Base-by-base conservation (phyloP, 192 early-diverging fungal genomes). In the Coemansia umbellata region DNA sequence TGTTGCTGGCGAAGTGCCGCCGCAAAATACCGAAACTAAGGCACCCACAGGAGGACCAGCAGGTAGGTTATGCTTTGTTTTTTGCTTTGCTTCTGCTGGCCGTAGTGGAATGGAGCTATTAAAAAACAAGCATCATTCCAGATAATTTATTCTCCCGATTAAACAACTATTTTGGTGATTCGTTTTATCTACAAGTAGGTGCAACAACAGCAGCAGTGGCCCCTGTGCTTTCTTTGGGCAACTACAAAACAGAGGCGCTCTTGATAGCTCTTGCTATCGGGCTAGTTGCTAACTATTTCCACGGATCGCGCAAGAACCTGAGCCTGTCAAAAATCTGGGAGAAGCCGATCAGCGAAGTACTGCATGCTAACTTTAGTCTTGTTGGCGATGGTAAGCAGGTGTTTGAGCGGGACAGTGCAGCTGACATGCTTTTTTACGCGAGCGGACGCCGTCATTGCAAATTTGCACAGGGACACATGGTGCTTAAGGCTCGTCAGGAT, bases 341-440 rank as follows among this genome's bases (percentile, higher is more conserved):
- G 55, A 13, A 22, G 27, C 60, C 72, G 28, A 63, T 80, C 31
- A 48, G 50, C 28, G 58, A 66, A 9, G 66, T 57, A 5, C 47
- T 85, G 64, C 69, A 74, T n/a, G 56, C 60, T 0, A 86, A 93
- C 60, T 93, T 91, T 74, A 69, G 85, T 14, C 69, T 78, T 21
- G 81, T 93, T 15, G 89, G 89, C 26, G 79, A 86, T 51, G 81
- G 81, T 2, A 55, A 37, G 36, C 63, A 45, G 68, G 70, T 63
- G 59, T 61, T 47, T 48, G 68, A 71, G 59, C 60, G 81, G 52
- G 91, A 93, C 62, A 86, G 85, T 31, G 85, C 89, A 4, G 43
- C 81, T 1, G 85, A 91, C 53, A 86, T 82, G 70, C 58, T 91
- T 17, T 79, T 92, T 31, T 91, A 89, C 48, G 84, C 84, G 33